Base-by-base conservation (phyloP, 495 filamentous ascomycete species). In the Tuber umbilicatum region DNA sequence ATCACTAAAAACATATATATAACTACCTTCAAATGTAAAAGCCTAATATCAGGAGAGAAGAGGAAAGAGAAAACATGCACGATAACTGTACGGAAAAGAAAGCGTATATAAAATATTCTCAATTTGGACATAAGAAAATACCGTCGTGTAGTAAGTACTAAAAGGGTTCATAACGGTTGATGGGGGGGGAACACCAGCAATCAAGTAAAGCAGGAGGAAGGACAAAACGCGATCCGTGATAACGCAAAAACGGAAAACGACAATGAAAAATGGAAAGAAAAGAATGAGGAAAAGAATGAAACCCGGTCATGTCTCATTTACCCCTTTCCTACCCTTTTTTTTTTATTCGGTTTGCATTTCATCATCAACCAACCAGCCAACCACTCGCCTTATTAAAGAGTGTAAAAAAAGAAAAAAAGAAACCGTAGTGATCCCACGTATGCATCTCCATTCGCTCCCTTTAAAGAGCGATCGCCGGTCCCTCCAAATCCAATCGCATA, bases 401-500 rank as follows among this genome's bases (percentile, higher is more conserved):
- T 35, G 55, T 64, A 64, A 40, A 39, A 70, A 39, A 43, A 23
- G n/a, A 3, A 70, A 45, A 70, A 45, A 41, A 43, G 14, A 70
- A 70, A 70, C 69, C 69, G 14, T 41, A 12, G 31, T 43, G 21
- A 35, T 12, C 70, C 50, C 9, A 31, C 31, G n/a, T n/a, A 60
- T 60, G 50, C 50, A 60, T 60, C n/a, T 31, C 55, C 27, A 64
- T 64, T 35, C 55, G 55, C 27, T 50, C 17, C 35, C 35, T 64
- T 64, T 35, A 64, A 64, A 64, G 27, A 31, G 27, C 31, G 27
- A 64, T 31, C 55, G 55, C 55, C 16, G 77, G 77, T 42, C 87
- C 91, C 76, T 97, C 94, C 12, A 97, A 87, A 83, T 97, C 94
- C 47, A 97, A 89, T 60, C 86, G 86, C 71, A 93, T 88, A 23